Evolutionary conservation across 2,329 filamentous ascomycete genomes (phyloP).

Genomic region (Bertia moriformis): DNA sequence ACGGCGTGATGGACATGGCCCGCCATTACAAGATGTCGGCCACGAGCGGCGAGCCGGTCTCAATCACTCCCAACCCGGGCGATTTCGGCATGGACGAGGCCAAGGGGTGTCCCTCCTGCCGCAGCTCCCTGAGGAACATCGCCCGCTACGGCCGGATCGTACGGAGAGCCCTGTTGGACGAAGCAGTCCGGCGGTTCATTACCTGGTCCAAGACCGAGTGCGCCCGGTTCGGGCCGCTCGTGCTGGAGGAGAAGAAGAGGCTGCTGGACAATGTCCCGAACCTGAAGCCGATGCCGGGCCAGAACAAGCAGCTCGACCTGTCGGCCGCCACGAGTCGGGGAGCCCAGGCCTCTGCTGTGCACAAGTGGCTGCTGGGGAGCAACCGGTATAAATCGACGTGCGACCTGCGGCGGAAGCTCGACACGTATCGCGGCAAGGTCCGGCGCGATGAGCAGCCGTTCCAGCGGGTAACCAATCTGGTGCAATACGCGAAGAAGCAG

Average conservation of each 20-base stretch:
- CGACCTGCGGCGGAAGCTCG: slow-evolving; percentile 7
- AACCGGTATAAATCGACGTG: slow-evolving; percentile 9
- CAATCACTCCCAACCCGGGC: slow-evolving; percentile 18
- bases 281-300: slow-evolving; percentile 5
- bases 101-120: slow-evolving; percentile 42
- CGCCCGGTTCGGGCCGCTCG: slow-evolving; percentile 18
- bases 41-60: slow-evolving; percentile 14
- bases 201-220: slow-evolving; percentile 29
- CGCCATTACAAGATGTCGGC: slow-evolving; percentile 31
- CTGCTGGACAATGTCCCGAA: slow-evolving; percentile 8
- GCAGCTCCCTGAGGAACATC: slow-evolving; percentile 39
- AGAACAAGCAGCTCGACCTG: too few relatives aligned
- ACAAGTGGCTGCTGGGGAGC: slow-evolving; percentile 4
- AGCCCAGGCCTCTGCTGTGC: slow-evolving; percentile 2
- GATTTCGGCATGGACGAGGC: slow-evolving; percentile 34
- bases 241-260: slow-evolving; percentile 10
- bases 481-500: slow-evolving; percentile 20
- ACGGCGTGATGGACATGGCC: slow-evolving; percentile 40
- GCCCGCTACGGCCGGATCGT: slow-evolving; percentile 48
- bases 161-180: slow-evolving; percentile 42
- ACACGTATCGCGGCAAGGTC: slow-evolving; percentile 13
- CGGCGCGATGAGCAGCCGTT: slow-evolving; percentile 31
- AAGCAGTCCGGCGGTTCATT: slow-evolving; percentile 52
- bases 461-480: slow-evolving; percentile 26
- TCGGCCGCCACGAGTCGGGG: too few relatives aligned